phyloP scores from a whole-genome alignment of 345 rosid species.

The Lenwebbia sp. region DNA sequence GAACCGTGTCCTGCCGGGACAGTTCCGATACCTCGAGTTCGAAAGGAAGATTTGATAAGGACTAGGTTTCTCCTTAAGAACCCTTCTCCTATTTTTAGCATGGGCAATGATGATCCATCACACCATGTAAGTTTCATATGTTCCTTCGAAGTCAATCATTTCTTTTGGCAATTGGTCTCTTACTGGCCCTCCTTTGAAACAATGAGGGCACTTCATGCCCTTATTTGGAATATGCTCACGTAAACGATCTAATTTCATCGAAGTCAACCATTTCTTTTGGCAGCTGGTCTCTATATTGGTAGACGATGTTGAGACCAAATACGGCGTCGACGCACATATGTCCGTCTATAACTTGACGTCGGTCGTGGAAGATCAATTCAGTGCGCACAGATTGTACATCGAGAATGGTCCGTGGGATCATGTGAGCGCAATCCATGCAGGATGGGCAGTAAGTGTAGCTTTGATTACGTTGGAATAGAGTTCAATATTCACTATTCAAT shows the following conservation, averaged over 20 bases:
- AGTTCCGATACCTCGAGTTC: background rate
- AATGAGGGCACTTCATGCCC: too few relatives aligned
- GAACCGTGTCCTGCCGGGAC: background rate
- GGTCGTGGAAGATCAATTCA: background rate
- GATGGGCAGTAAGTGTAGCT: background rate
- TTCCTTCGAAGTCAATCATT: too few relatives aligned
- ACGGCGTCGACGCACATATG: background rate
- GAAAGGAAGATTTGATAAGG: background rate
- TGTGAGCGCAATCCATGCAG: background rate
- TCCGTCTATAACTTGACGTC: background rate
- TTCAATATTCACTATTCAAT: background rate
- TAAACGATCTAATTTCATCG: background rate
- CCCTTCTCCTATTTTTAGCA: background rate
- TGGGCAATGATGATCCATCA: background rate
- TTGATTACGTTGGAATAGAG: background rate
- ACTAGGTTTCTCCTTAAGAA: background rate
- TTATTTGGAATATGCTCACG: background rate
- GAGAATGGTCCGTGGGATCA: background rate
- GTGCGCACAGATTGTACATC: background rate
- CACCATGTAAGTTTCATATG: background rate
- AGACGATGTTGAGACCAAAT: background rate
- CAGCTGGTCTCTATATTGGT: background rate
- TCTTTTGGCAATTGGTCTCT: too few relatives aligned
- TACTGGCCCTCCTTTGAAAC: too few relatives aligned
- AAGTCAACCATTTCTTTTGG: background rate